Evolutionary conservation across 2,329 filamentous ascomycete species (phyloP).

Genomic region (Scytalidium lignicola): DNA sequence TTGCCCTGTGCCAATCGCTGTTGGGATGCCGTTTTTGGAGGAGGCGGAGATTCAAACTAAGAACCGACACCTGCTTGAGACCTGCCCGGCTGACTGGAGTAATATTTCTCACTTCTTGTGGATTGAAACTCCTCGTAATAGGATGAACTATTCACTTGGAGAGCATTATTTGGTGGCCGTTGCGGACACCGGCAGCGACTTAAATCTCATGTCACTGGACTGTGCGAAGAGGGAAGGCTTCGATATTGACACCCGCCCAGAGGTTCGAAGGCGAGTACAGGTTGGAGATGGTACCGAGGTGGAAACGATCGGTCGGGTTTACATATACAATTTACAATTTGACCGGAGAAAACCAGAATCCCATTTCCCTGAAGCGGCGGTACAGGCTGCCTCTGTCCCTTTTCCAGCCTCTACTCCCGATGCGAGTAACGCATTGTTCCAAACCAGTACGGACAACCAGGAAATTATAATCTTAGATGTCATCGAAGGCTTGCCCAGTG

Average conservation of each 20-base stretch:
- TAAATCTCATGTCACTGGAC: conserved; percentile 2
- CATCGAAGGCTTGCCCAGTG: background rate
- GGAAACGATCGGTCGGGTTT: conserved; percentile 2
- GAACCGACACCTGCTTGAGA: conserved; percentile 9
- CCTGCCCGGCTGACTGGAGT: conserved; percentile 1
- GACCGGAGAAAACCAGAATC: too few species aligned
- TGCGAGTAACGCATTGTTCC: too few species aligned
- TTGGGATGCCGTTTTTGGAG: background rate
- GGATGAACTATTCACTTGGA: background rate
- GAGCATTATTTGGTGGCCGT: background rate
- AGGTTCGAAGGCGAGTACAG: too few species aligned
- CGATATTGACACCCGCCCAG: too few species aligned
- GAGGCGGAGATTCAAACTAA: conserved; percentile 2
- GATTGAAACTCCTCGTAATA: background rate
- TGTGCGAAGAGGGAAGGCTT: conserved; percentile 2
- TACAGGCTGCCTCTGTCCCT: too few species aligned
- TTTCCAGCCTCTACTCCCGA: too few species aligned
- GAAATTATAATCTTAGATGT: background rate
- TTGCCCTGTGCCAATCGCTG: background rate
- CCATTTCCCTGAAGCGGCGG: too few species aligned
- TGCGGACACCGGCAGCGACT: conserved; percentile 1
- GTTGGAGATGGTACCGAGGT: background rate
- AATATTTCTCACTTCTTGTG: background rate
- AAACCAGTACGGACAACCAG: too few species aligned
- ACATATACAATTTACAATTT: background rate